Evolutionary conservation across 1,284 basidiomycete species (phyloP).

Genomic region (Apiotrichum veenhuisii): DNA sequence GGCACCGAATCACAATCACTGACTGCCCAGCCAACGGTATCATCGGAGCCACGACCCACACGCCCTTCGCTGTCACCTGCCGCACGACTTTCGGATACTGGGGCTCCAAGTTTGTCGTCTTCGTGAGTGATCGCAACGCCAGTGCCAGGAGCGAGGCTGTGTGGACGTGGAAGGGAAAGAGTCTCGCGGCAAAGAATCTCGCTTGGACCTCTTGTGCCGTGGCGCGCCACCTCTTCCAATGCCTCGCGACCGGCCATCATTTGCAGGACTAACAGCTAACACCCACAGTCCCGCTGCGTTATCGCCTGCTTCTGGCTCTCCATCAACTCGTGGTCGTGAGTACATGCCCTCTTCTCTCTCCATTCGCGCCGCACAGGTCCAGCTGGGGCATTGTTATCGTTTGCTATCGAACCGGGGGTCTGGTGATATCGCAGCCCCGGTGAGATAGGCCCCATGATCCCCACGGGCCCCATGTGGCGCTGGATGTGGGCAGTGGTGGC

Average conservation of each 20-base stretch:
- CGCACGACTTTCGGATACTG: slow-evolving; percentile 75
- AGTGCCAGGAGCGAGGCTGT: too few species aligned
- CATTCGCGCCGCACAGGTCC: too few species aligned
- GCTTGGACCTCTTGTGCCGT: too few species aligned
- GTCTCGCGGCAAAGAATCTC: too few species aligned
- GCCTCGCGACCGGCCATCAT: too few species aligned
- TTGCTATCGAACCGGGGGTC: too few species aligned
- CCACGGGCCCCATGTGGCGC: neutral
- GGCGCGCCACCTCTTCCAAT: too few species aligned
- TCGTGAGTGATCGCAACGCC: slow-evolving; percentile 12
- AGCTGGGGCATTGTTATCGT: too few species aligned
- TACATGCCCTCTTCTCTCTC: too few species aligned
- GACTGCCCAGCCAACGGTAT: slow-evolving; percentile 58
- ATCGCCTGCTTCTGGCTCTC: slow-evolving; percentile 77
- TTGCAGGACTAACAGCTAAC: too few species aligned
- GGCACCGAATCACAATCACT: neutral
- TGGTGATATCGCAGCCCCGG: neutral
- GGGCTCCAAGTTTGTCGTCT: slow-evolving; percentile 52
- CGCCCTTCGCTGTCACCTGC: slow-evolving; percentile 68
- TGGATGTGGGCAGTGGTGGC: neutral
- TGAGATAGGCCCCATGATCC: neutral
- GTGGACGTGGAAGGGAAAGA: neutral
- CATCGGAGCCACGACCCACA: slow-evolving; percentile 64
- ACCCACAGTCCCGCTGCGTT: slow-evolving; percentile 58
- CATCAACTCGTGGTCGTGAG: slow-evolving; percentile 55